phyloP scores from a whole-genome alignment of 257 asterid genomes.

The Scutellaria galericulata region DNA sequence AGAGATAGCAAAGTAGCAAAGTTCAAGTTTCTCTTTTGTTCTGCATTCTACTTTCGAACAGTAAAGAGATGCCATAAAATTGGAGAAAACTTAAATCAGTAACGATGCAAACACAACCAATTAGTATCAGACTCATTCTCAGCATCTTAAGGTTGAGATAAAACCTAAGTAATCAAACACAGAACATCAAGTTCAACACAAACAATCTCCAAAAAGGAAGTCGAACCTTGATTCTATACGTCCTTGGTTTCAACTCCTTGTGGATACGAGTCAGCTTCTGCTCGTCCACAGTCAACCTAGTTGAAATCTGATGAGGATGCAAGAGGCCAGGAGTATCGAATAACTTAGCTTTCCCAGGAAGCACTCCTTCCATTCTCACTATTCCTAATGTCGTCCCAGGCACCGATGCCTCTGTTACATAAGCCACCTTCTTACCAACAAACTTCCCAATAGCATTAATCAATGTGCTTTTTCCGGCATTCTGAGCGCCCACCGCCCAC shows the following conservation, averaged over 20 bases:
- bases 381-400: slow-evolving; percentile 94
- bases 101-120: neutral
- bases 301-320: slow-evolving; percentile 85
- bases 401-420: slow-evolving; percentile 86
- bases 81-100: slow-evolving; percentile 1
- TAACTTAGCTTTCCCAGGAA: slow-evolving; percentile 82
- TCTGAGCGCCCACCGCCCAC: slow-evolving; percentile 94
- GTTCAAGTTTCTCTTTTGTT: neutral
- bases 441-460: slow-evolving; percentile 75
- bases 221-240: slow-evolving; percentile 83
- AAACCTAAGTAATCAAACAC: slow-evolving; percentile 13
- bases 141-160: neutral
- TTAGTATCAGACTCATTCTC: slow-evolving; percentile 8
- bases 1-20: neutral
- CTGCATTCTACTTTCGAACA: neutral
- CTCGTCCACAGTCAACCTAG: slow-evolving; percentile 76
- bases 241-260: slow-evolving; percentile 86
- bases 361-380: slow-evolving; percentile 85
- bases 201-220: neutral
- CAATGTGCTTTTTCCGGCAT: slow-evolving; percentile 90
- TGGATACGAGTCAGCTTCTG: slow-evolving; percentile 63
- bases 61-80: neutral
- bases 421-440: slow-evolving; percentile 59
- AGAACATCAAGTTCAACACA: neutral
- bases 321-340: slow-evolving; percentile 93